Percentiles rank a stretch among this genome's conserved stretches.
Conservation (phyloP, 2,329 filamentous ascomycete species). For the Xylariaceae sp. region DNA sequence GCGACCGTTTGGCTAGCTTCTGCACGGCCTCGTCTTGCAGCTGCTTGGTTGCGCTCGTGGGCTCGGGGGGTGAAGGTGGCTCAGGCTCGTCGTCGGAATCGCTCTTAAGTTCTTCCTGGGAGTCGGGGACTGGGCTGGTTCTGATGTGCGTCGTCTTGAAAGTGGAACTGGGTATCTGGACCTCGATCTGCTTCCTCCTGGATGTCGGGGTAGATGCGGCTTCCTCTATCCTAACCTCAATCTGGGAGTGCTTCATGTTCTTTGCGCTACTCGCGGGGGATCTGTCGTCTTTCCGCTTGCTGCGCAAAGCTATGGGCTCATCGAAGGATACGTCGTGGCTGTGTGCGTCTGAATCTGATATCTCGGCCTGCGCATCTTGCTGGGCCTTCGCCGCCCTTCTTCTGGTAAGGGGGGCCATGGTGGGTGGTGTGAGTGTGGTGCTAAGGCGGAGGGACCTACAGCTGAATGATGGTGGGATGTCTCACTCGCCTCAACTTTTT, state of each 20-base stretch:
- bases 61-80: constrained; percentile 11
- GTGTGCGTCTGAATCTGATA: neutral
- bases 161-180: constrained; percentile 22
- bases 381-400: constrained; percentile 19
- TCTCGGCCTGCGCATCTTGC: constrained; percentile 1
- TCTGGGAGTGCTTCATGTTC: neutral
- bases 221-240: constrained; percentile 23
- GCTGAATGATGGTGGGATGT: constrained; percentile 1
- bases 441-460: neutral
- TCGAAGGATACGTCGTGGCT: constrained; percentile 10
- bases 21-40: constrained; percentile 30
- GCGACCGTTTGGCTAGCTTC: constrained; percentile 20
- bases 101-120: constrained; percentile 13
- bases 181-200: constrained; percentile 19
- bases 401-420: constrained; percentile 27
- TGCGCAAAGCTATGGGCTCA: constrained; percentile 13
- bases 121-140: constrained; percentile 20
- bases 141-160: constrained; percentile 15
- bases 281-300: constrained; percentile 14
- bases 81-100: constrained; percentile 7
- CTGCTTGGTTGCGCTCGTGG: constrained; percentile 29
- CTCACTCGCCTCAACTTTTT: constrained; percentile 13
- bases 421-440: constrained; percentile 2
- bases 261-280: constrained; percentile 6
- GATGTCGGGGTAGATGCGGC: constrained; percentile 11